Evolutionary conservation across 1,139 yeast species (phyloP), one percentile per base, ranked within the genome.

Genomic region (Diutina neorugosa): DNA sequence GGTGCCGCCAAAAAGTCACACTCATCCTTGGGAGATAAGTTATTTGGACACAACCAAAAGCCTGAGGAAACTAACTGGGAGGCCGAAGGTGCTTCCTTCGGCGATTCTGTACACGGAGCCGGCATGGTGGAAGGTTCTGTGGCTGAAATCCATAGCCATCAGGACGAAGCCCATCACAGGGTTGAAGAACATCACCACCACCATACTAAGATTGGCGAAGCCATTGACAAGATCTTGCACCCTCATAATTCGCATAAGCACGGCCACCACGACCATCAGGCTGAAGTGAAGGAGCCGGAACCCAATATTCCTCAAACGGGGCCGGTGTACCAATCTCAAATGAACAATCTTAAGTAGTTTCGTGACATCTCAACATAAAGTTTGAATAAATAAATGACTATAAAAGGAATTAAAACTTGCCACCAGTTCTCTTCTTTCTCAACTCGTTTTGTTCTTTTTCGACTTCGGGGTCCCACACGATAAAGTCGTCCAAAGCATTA

Each of bases 401-500:
- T 40, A 18, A 16, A 20, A 21, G 18, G 27, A 14, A 46, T 57
- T 66, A 78, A 63, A 78, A 74, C 64, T 73, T 68, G 57, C 84
- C 84, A 53, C 76, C 76, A 48, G 84, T 80, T 70, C 86, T 78
- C 67, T 78, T 73, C 44, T 64, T 68, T 71, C 88, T 77, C 63
- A 83, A 74, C 65, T 77, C 82, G 53, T 76, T 79, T 66, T 90
- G 88, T 69, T 84, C 80, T 63, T 74, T 75, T 73, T 89, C 96
- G 55, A 82, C 84, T 61, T 81, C 85, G 53, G 88, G 82, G 67
- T 90, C 96, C 70, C 84, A 91, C 52, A 80, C 78, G 61, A 93
- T 86, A 66, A 93, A 90, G 69, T 93, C 98, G 65, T 93, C 94
- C 63, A 93, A 78, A 58, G 87, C 96, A 69, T 86, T 88, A 62